Conservation (phyloP, 106 monocot species). For the Chionographis japonica region DNA sequence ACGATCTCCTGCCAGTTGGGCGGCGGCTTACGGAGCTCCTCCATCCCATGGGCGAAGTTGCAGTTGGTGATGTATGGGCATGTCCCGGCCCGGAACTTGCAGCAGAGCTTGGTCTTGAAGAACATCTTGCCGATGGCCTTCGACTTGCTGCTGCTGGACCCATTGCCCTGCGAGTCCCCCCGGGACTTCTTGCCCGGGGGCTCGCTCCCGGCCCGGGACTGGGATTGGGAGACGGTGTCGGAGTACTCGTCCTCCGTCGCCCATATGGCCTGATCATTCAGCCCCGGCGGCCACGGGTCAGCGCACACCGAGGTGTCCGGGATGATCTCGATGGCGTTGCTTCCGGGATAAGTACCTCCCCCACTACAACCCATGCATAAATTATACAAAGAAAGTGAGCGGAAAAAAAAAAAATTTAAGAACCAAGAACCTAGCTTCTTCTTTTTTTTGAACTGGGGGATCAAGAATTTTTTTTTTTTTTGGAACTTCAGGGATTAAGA, state of each 20-base stretch:
- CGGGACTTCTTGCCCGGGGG: constrained; percentile 64
- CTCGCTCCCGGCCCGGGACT: constrained; percentile 57
- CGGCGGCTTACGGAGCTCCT: constrained; percentile 90
- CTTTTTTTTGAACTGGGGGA: no score
- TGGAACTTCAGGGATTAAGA: no score
- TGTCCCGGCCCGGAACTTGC: constrained; percentile 85
- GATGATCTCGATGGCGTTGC: constrained; percentile 68
- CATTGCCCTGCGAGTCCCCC: constrained; percentile 19
- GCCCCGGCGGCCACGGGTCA: constrained; percentile 21
- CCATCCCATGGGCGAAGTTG: constrained; percentile 94
- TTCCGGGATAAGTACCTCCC: constrained; percentile 17
- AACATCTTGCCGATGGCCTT: constrained; percentile 89
- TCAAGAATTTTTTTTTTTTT: no score
- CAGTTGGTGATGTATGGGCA: constrained; percentile 93
- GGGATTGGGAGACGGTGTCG: constrained; percentile 12
- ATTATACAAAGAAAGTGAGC: no score
- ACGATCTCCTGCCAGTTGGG: constrained; percentile 98
- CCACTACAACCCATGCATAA: constrained; percentile 19
- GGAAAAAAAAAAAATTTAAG: no score
- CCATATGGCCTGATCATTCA: constrained; percentile 48
- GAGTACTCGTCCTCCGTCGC: constrained; percentile 79
- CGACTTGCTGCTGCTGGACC: constrained; percentile 36
- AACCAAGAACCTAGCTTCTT: no score
- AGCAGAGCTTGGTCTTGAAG: constrained; percentile 98
- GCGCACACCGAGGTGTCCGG: constrained; percentile 35